Base-by-base conservation (phyloP, 164 flowering plant genomes). In the Cinnamomum chago region DNA sequence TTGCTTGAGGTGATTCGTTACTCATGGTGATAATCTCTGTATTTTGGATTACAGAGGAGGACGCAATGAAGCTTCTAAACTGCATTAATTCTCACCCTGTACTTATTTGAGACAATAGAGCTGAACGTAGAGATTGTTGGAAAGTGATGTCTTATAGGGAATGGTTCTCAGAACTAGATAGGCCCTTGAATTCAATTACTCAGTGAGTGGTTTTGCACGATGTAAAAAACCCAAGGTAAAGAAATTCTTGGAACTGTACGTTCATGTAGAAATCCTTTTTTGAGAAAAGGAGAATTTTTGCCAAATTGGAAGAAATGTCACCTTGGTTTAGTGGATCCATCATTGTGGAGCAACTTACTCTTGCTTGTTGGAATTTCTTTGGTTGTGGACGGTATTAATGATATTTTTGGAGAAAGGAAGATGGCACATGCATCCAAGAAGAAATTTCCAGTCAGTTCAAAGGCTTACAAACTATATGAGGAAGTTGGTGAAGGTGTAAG, bases 401-500 rank as follows among this genome's bases (percentile, higher is more conserved):
- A 73, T 79, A 73, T 80, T 72, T 64, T 81, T 76, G 82, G 82
- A 87, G 76, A 73, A 77, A 73, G 78, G 83, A 77, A 73, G 65
- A 87, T 84, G 94, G 88, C 80, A 73, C 79, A 75, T 75, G 65
- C 50, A 33, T 75, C 84, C 52, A 87, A 85, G 75, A 93, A 86
- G 83, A 88, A 62, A 77, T 93, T 76, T 84, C 97, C 99, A 35
- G 74, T 87, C 72, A 74, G 82, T 82, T 81, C 97, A 12, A 79
- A 83, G 72, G 92, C 90, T 70, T 95, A 95, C 83, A 86, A 85
- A 72, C 78, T 92, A 73, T 92, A 85, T 71, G 99, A 95, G 83
- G 97, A 89, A 81, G 86, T 93, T 76, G 99, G 99, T 68, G 93
- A 93, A 77, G 99, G 99, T 71, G 95, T 90, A 72, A 93, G 96